Evolutionary conservation across 768 basidiomycete species (phyloP), one percentile per base, ranked within the genome.

Genomic region (Kwoniella sp.): DNA sequence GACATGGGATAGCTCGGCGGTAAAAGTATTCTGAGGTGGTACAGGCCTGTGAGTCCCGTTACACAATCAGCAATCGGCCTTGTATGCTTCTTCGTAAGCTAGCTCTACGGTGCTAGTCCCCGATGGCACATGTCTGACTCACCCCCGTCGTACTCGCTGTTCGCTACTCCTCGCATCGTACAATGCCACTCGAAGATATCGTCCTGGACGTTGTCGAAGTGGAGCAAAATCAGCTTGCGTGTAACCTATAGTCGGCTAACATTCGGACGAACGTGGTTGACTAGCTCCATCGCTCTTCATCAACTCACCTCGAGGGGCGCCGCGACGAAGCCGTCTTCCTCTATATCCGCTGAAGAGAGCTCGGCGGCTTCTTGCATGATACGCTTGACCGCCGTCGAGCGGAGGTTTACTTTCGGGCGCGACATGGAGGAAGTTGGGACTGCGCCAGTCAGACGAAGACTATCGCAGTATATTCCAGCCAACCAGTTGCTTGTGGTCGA

Each of bases 311-410:
- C 94, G 66, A 84, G 86, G 74, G 83, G 93, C 0, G 82, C 88
- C 20, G 93, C 95, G 61, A 87, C 83, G 76, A 95, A 97, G 76
- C 95, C 93, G 0, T 89, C 68, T 23, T 77, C 75, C 12, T 73
- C 88, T 57, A 86, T 88, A 63, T 90, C 87, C 80, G 95, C 93
- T 58, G 86, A 87, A 0, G 89, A 87, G 15, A 97, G 86, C 76
- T 98, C 94, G 66, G 87, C 84, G 3, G 93, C 93, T 81, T 98
- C 95, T 79, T 93, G 92, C 89, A 98, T 90, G 72, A 98, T 96
- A 37, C 95, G 88, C 83, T 97, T 97, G 58, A 96, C 91, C 60
- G 93, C 93, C 90, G 70, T 70, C 2, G 77, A 79, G 0, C 79
- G 71, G 28, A 74, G 65, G 59, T 80, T 80, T 51, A 71, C 71